phyloP scores from a whole-genome alignment of 2,329 filamentous ascomycete species.

The Penicillium sp. region DNA sequence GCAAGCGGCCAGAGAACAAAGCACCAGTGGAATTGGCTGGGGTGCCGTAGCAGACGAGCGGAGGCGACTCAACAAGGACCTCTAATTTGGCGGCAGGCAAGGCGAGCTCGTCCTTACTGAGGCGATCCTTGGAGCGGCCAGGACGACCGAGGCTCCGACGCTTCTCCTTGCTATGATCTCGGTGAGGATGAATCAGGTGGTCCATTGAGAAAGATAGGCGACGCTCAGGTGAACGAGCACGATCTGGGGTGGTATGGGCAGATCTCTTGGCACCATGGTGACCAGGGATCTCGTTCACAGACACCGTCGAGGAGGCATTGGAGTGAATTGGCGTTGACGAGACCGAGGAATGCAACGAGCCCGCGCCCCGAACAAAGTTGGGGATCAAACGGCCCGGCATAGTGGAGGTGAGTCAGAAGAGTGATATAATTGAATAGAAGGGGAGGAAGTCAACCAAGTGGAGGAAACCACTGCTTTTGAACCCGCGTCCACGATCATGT shows the following conservation, averaged over 20 bases:
- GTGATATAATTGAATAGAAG: not conserved
- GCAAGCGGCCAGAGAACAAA: conserved; percentile 75
- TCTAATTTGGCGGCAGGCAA: conserved; percentile 49
- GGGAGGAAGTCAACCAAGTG: conserved; percentile 3
- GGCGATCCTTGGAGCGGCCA: conserved; percentile 36
- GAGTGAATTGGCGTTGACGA: conserved; percentile 29
- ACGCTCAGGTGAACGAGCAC: conserved; percentile 35
- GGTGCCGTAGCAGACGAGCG: conserved; percentile 74
- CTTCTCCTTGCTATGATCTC: conserved; percentile 41
- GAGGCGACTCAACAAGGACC: conserved; percentile 74
- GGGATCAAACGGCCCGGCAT: conserved; percentile 41
- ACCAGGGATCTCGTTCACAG: conserved; percentile 33
- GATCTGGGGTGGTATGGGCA: conserved; percentile 21
- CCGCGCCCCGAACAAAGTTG: conserved; percentile 36
- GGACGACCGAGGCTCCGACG: conserved; percentile 33
- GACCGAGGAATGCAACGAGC: conserved; percentile 27
- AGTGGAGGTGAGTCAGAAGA: conserved; percentile 9
- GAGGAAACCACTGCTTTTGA: conserved; percentile 18
- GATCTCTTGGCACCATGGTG: conserved; percentile 25
- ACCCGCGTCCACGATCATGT: conserved; percentile 22
- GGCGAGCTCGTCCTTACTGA: conserved; percentile 25
- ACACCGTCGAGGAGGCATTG: conserved; percentile 34
- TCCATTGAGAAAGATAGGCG: conserved; percentile 43
- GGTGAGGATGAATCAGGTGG: conserved; percentile 40
- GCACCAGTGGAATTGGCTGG: conserved; percentile 73